Evolutionary conservation across 805 yeast genomes (phyloP).

Genomic region (Saturnispora besseyi): DNA sequence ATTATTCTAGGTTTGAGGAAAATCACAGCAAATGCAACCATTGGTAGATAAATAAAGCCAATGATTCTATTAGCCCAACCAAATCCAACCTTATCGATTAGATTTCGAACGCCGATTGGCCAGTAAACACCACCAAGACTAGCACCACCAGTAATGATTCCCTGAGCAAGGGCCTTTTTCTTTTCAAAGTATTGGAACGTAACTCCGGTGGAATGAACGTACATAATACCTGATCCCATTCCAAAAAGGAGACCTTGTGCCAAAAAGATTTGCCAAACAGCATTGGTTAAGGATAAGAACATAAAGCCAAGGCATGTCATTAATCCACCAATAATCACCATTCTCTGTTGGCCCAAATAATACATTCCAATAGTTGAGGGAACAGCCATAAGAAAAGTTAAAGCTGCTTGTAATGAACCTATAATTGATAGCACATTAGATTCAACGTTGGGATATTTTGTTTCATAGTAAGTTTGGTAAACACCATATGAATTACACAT

Average conservation of each 20-base stretch:
- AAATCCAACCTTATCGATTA: slow-evolving; percentile 32
- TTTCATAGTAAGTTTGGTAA: slow-evolving; percentile 42
- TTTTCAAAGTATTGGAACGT: slow-evolving; percentile 61
- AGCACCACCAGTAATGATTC: slow-evolving; percentile 40
- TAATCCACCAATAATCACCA: slow-evolving; percentile 34
- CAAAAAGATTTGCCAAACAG: slow-evolving; percentile 57
- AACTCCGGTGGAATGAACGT: slow-evolving; percentile 49
- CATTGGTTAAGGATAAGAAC: slow-evolving; percentile 47
- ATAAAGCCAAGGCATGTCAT: slow-evolving; percentile 39
- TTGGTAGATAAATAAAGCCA: slow-evolving; percentile 30
- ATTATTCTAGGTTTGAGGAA: slow-evolving; percentile 24
- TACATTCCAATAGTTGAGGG: slow-evolving; percentile 36
- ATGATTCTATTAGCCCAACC: slow-evolving; percentile 45
- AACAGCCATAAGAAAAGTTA: slow-evolving; percentile 39
- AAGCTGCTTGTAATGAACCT: slow-evolving; percentile 44
- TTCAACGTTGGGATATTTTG: slow-evolving; percentile 33
- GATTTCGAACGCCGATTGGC: slow-evolving; percentile 38
- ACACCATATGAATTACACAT: slow-evolving; percentile 51
- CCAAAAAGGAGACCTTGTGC: slow-evolving; percentile 64
- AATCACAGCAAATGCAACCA: slow-evolving; percentile 17
- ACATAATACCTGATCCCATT: slow-evolving; percentile 44
- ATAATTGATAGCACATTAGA: slow-evolving; percentile 42
- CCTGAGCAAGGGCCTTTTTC: slow-evolving; percentile 44
- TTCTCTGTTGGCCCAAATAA: slow-evolving; percentile 35
- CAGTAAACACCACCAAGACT: slow-evolving; percentile 44